Evolutionary conservation across 345 rosid species (phyloP).

Genomic region (Syzygium oleosum): DNA sequence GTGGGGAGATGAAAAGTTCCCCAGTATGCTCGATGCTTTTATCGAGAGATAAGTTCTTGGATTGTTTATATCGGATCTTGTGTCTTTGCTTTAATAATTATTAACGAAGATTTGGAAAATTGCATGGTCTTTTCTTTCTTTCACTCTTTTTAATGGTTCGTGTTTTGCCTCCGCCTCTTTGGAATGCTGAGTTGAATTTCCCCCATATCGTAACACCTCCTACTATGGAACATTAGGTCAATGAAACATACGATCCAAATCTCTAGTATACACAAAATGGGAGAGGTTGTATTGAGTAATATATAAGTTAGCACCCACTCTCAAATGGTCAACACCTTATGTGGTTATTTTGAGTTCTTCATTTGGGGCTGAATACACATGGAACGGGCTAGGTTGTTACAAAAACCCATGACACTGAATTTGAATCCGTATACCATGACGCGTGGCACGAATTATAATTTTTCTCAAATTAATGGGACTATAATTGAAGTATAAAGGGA

Average conservation of each 20-base stretch:
- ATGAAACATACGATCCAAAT: background rate
- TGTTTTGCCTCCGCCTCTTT: background rate
- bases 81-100: background rate
- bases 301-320: background rate
- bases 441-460: background rate
- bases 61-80: background rate
- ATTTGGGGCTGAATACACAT: background rate
- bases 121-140: background rate
- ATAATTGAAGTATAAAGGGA: background rate
- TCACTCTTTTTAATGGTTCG: background rate
- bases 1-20: background rate
- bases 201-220: background rate
- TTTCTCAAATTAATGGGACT: background rate
- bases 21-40: background rate
- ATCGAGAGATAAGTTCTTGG: background rate
- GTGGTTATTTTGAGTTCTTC: background rate
- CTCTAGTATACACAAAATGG: background rate
- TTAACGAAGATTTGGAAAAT: background rate
- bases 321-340: background rate
- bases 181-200: background rate
- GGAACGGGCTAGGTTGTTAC: fast-evolving
- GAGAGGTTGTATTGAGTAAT: background rate
- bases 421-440: background rate
- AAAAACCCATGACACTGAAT: background rate
- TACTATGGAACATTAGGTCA: background rate